Conservation (phyloP, 1,284 basidiomycete genomes). For the Leccinum glutinopallens region DNA sequence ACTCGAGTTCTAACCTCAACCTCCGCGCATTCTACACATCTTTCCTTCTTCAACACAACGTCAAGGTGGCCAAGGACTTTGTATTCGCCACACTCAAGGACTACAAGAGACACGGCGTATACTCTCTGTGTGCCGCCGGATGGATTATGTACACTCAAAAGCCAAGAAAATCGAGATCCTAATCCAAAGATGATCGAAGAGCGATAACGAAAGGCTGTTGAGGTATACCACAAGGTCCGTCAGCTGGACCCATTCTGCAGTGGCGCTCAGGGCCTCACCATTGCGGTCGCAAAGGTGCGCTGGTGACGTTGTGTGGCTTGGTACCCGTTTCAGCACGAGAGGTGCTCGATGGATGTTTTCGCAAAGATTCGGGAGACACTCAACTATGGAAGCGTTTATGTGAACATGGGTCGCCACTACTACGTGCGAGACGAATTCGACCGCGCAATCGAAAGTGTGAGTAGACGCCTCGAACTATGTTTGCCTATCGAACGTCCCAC, state of each 20-base stretch:
- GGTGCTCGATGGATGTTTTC: constrained; percentile 75
- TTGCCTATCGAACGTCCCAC: constrained; percentile 5
- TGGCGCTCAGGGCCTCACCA: constrained; percentile 94
- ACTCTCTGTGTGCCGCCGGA: constrained; percentile 86
- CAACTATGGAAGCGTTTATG: constrained; percentile 84
- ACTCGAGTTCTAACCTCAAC: constrained; percentile 73
- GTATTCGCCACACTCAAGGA: constrained; percentile 84
- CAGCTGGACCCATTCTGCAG: constrained; percentile 80
- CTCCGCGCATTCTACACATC: constrained; percentile 86
- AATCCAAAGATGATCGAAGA: constrained; percentile 66
- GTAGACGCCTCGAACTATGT: constrained; percentile 64
- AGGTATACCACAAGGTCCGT: constrained; percentile 90
- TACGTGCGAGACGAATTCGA: constrained; percentile 91
- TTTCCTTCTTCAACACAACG: constrained; percentile 80
- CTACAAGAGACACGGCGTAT: constrained; percentile 84
- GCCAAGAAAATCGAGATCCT: constrained; percentile 73
- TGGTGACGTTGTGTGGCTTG: constrained; percentile 65
- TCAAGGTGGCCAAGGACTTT: constrained; percentile 81
- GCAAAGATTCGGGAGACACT: constrained; percentile 87
- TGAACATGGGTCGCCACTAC: constrained; percentile 95
- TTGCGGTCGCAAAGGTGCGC: constrained; percentile 85
- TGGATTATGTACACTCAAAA: constrained; percentile 82
- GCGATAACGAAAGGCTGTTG: constrained; percentile 74
- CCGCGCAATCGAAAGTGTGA: constrained; percentile 81
- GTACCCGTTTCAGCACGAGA: constrained; percentile 58